Evolutionary conservation across 805 yeast species (phyloP), one percentile per base, ranked within the genome.

Genomic region (Kurtzmaniella fragi): DNA sequence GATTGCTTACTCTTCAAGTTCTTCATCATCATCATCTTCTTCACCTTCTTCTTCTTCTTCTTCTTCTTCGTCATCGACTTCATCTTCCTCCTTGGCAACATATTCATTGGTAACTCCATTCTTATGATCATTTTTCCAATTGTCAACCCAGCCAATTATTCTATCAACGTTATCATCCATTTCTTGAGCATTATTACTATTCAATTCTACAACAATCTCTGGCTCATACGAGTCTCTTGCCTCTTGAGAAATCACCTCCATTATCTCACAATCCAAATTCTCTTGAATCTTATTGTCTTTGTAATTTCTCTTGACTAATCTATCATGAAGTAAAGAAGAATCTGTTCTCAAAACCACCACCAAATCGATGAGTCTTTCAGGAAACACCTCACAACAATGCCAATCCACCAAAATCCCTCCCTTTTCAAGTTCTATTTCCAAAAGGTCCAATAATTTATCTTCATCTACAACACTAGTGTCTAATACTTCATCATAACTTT

Each of bases 301-400:
- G 56, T 93, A 93, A 5, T 82, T 84, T 59, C 99, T 75, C 43
- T 77, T 74, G 44, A 70, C 67, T 49, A 93, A 68, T 51, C 99
- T 73, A 38, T 88, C 95, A 59, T 73, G 84, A 17, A 93, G 72
- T 1, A 69, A 60, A 12, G 80, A 64, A 52, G 85, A 88, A 53
- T 85, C 84, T 33, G 95, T 81, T 47, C 90, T 72, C 40, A 93
- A 70, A 1, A 93, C 99, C 30, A 89, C 84, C 5, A 93, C 98
- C 45, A 93, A 70, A 60, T 93, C 99, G 37, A 93, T 85, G 57
- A 88, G 75, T 49, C 95, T 69, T 56, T 89, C 98, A 1, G 98
- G 98, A 56, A 93, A 91, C 15, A 87, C 77, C 54, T 93, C 99
- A 62, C 95, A 88, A 33, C 91, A 93, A 58, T 93, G 99, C 99